phyloP scores from a whole-genome alignment of 208 protist species.

The Crithidia mellificae region DNA sequence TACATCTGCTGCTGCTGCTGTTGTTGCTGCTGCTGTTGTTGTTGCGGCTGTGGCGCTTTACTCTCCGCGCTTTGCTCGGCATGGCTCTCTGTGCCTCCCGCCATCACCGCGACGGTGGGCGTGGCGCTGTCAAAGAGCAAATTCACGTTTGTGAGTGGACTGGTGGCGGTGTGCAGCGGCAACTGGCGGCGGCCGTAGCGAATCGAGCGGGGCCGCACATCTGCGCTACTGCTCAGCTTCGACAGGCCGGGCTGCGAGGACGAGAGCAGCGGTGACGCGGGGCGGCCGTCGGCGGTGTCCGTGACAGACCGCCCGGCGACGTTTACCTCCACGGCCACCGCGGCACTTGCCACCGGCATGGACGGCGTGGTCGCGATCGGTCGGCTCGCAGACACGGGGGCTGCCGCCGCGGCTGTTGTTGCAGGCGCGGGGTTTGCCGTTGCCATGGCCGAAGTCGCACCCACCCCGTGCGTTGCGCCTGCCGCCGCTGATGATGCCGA shows the following conservation, averaged over 20 bases:
- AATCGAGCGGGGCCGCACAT: slow-evolving; percentile 22
- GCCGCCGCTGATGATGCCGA: no score
- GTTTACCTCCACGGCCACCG: no score
- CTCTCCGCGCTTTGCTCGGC: not conserved
- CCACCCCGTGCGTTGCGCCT: no score
- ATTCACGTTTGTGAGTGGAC: slow-evolving; percentile 13
- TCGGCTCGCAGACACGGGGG: not conserved
- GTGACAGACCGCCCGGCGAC: no score
- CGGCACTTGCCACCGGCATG: no score
- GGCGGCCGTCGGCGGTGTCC: not conserved
- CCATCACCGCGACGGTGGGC: not conserved
- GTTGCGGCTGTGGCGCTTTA: not conserved
- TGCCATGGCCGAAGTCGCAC: no score
- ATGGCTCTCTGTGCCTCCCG: no score
- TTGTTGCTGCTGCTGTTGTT: no score
- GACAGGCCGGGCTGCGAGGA: not conserved
- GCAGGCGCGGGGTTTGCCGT: no score
- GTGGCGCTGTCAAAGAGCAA: slow-evolving; percentile 28
- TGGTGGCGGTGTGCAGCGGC: slow-evolving; percentile 27
- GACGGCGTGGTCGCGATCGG: not conserved
- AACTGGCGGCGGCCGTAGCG: slow-evolving; percentile 30
- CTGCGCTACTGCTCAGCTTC: slow-evolving; percentile 14
- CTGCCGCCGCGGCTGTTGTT: not conserved
- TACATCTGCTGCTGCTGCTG: not conserved
- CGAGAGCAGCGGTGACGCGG: not conserved